A percentile compares a stretch with the other conserved stretches of the same genome.
Evolutionary conservation across 768 basidiomycete species (phyloP).

Genomic region (Tylopilus rubrobrunneus): DNA sequence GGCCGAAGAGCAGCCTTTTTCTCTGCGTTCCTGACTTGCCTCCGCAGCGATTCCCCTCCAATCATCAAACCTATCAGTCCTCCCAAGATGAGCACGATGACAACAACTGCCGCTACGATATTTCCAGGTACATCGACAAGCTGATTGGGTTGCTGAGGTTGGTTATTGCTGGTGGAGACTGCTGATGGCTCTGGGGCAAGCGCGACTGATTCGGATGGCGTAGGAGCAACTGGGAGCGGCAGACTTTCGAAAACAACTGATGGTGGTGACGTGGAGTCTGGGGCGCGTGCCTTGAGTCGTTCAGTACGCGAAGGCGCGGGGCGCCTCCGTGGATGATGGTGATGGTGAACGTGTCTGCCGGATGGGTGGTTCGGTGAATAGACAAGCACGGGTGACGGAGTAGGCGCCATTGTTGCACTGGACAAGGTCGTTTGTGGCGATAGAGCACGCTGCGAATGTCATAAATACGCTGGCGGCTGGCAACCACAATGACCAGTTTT

Average conservation of each 20-base stretch:
- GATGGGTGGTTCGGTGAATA: constrained; percentile 2
- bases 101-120: constrained; percentile 18
- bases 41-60: constrained; percentile 26
- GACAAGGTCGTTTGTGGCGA: neutral
- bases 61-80: constrained; percentile 25
- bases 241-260: constrained; percentile 7
- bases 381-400: constrained; percentile 5
- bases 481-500: constrained; percentile 1
- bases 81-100: constrained; percentile 26
- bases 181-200: constrained; percentile 7
- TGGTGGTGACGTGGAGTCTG: constrained; percentile 1
- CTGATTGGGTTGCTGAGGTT: constrained; percentile 3
- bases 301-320: neutral
- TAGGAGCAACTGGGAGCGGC: neutral
- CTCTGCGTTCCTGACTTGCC: constrained; percentile 3
- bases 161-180: neutral
- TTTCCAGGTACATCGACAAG: constrained; percentile 16
- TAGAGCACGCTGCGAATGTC: constrained; percentile 1
- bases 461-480: constrained; percentile 30
- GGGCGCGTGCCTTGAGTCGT: constrained; percentile 6
- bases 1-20: neutral
- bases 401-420: constrained; percentile 21
- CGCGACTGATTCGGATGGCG: constrained; percentile 3
- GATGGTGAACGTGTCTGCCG: constrained; percentile 13
- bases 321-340: constrained; percentile 1